Percentiles rank a stretch among this genome's conserved stretches.
Evolutionary conservation across 169 alveolate species (phyloP).

Genomic region (Eimeria falciformis): DNA sequence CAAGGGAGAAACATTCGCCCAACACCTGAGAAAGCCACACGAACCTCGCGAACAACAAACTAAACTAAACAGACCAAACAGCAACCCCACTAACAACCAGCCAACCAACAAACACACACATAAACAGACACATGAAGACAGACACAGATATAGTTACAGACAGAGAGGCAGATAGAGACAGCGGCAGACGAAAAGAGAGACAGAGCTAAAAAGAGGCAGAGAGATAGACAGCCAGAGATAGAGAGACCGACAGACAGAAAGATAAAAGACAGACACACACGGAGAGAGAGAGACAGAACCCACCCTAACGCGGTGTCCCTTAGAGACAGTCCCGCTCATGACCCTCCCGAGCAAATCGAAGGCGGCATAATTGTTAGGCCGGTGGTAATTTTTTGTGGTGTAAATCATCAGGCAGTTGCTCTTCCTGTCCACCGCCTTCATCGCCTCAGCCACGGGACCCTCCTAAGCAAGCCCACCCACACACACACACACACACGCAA

Average conservation of each 20-base stretch:
- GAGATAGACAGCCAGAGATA: not conserved
- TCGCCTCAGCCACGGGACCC: slow-evolving; percentile 79
- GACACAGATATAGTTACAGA: not conserved
- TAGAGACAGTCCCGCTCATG: slow-evolving; percentile 96
- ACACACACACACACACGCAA: not conserved
- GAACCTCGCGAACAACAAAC: not conserved
- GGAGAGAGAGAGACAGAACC: slow-evolving; percentile 19
- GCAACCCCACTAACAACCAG: not conserved
- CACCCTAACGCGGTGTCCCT: slow-evolving; percentile 95
- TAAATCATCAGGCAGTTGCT: slow-evolving; percentile 91
- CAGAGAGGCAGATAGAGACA: not conserved
- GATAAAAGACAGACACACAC: not conserved
- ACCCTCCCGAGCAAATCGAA: slow-evolving; percentile 98
- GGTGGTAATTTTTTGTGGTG: slow-evolving; percentile 95
- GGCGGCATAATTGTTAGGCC: slow-evolving; percentile 90
- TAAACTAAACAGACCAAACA: not conserved
- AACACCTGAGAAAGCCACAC: slow-evolving; percentile 7
- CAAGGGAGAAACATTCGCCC: slow-evolving; percentile 83
- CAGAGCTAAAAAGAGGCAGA: not conserved
- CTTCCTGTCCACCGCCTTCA: slow-evolving; percentile 84
- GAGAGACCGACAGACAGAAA: not conserved
- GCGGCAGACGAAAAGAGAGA: not conserved
- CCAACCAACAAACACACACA: not conserved
- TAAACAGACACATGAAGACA: not conserved
- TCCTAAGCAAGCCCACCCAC: slow-evolving; percentile 42